phyloP scores from a whole-genome alignment of 192 early-diverging fungal species.

The Coemansia sp. region DNA sequence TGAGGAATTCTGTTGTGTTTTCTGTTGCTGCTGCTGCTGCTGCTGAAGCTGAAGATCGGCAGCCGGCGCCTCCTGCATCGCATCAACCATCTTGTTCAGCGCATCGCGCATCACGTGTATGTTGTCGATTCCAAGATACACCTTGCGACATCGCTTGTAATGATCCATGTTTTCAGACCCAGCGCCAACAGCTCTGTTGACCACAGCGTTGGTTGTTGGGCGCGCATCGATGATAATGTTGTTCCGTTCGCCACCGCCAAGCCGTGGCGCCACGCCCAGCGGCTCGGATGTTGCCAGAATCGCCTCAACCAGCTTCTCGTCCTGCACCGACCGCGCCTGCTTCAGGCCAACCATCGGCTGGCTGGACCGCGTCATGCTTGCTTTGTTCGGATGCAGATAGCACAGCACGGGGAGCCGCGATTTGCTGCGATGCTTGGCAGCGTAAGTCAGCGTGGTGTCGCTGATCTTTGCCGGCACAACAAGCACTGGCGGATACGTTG shows the following conservation, averaged over 20 bases:
- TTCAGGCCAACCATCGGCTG: conserved; percentile 98
- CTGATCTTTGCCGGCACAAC: conserved; percentile 87
- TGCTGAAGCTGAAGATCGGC: no score
- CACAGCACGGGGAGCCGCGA: conserved; percentile 83
- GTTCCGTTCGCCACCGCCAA: conserved; percentile 52
- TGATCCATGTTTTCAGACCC: conserved; percentile 95
- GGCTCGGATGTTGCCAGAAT: conserved; percentile 72
- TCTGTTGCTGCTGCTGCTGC: not conserved
- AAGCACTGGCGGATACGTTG: conserved; percentile 83
- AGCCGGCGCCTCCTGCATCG: conserved; percentile 12
- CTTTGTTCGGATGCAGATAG: conserved; percentile 85
- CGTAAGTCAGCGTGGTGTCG: conserved; percentile 87
- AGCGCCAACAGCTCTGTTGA: conserved; percentile 88
- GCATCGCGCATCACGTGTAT: conserved; percentile 98
- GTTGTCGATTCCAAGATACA: conserved; percentile 93
- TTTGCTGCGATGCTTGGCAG: conserved; percentile 89
- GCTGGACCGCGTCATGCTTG: conserved; percentile 88
- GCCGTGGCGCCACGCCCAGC: conserved; percentile 51
- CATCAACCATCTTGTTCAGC: conserved; percentile 75
- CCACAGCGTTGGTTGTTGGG: conserved; percentile 92
- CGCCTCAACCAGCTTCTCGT: conserved; percentile 93
- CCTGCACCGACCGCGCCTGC: conserved; percentile 92
- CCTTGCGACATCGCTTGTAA: conserved; percentile 84
- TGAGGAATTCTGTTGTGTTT: not conserved
- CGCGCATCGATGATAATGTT: conserved; percentile 96